Evolutionary conservation across 1,284 basidiomycete species (phyloP), one percentile per base, ranked within the genome.

Genomic region (Singerocomus inundabilis): DNA sequence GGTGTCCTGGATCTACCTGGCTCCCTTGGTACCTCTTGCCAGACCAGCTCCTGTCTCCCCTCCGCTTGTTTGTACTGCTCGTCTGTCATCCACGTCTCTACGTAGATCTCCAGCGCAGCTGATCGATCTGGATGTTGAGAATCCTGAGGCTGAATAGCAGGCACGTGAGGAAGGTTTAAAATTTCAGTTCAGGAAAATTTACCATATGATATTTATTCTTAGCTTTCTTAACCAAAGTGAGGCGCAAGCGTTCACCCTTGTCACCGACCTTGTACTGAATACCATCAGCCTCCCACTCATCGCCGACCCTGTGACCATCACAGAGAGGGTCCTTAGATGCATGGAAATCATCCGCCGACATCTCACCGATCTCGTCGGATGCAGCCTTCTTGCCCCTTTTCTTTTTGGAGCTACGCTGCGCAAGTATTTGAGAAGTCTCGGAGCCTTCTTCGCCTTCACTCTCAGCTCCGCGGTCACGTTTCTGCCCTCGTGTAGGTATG

Each of bases 21-120:
- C 15, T 67, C 63, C 49, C 67, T 71, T 12, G 73, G 71, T 25
- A 72, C 68, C 53, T 84, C 82, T 60, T 87, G 85, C 83, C 83
- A 85, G n/a, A 80, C 82, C 18, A 90, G 64, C 34, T 81, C 73
- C 48, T 76, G 77, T 35, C 75, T 73, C 16, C 76, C 74, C 55
- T 86, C 88, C 2, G 84, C 83, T 32, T 74, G 72, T 50, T 75
- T 72, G 63, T 85, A 85, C 56, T 88, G 81, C 48, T 82, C 84
- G 44, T 91, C 88, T 7, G 82, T 81, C 43, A 88, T 73, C 88
- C 88, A 91, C 25, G 73, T 77, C 63, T 90, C 87, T 13, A 90
- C 76, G 55, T 79, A 83, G 29, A 90, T 80, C 51, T 86, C 80
- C 16, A 88, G 69, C 52, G 81, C 79, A 13, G 76, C 79, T 51